A percentile compares a stretch with the other conserved stretches of the same genome.
Evolutionary conservation across 1,284 basidiomycete genomes (phyloP).

Genomic region (Heterobasidion occidentale): DNA sequence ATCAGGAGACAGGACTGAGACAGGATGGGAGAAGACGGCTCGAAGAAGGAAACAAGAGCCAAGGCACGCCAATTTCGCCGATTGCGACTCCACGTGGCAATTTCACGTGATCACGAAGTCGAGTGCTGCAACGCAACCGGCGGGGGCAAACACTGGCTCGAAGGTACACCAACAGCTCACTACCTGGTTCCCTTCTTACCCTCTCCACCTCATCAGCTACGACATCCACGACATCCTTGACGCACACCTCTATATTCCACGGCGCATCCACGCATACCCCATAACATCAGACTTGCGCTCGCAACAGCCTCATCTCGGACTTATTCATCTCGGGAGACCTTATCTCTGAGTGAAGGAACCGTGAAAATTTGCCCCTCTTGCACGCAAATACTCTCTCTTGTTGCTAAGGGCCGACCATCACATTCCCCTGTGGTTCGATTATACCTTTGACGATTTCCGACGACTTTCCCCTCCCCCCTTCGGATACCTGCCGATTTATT

Average conservation of each 20-base stretch:
- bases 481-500: background rate
- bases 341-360: background rate
- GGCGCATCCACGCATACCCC: background rate
- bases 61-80: background rate
- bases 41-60: background rate
- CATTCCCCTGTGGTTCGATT: background rate
- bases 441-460: background rate
- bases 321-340: background rate
- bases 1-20: background rate
- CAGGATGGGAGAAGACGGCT: background rate
- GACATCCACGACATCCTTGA: background rate
- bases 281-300: background rate
- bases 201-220: background rate
- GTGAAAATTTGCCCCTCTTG: background rate
- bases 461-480: background rate
- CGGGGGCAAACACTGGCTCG: background rate
- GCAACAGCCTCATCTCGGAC: background rate
- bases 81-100: background rate
- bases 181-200: background rate
- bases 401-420: background rate
- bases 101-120: background rate
- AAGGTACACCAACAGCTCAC: background rate
- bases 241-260: background rate
- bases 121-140: too few species aligned
- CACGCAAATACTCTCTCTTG: background rate